Base-by-base conservation (phyloP, 768 basidiomycete species). In the Myochromella boudieri region DNA sequence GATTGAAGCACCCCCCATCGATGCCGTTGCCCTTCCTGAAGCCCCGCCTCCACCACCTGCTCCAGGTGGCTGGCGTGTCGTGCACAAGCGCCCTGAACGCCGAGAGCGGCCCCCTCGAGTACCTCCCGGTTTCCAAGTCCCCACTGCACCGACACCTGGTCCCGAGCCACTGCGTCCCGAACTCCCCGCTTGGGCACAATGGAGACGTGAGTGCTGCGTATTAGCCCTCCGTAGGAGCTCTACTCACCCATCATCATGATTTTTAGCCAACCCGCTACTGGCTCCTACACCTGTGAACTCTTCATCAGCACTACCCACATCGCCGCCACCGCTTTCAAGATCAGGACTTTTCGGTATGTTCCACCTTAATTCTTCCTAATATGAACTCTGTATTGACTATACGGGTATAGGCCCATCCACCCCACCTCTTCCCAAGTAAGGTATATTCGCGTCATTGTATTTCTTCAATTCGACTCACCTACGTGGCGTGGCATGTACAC, bases 141-240 rank as follows among this genome's bases (percentile, higher is more conserved):
- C 72, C 1, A 59, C 69, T 4, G 61, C 70, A 10, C 71, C 68
- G 14, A 72, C 71, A 0, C 69, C 75, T 0, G 61, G 59, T 0
- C 68, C 74, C 1, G 72, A 72, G 9, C 74, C 75, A 0, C 70
- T 78, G 0, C 76, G 78, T 56, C 74, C 77, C 0, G 75, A 77
- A 27, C 15, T 80, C 22, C 87, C 87, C n/a, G 79, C 89, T 1
- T 91, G 89, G 89, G 81, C 88, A 0, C 87, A 90, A 9, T 47
- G 48, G 53, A 44, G 42, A 42, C 51, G 51, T 52, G 8, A 3
- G 46, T 44, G 4, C 9, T 25, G n/a, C n/a, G n/a, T n/a, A n/a
- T n/a, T n/a, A n/a, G n/a, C n/a, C n/a, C n/a, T n/a, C n/a, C n/a
- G n/a, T n/a, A n/a, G n/a, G n/a, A n/a, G n/a, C n/a, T n/a, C 29